Conservation (phyloP, 225 moss, liverwort and hornwort genomes). For the Bryum argenteum region DNA sequence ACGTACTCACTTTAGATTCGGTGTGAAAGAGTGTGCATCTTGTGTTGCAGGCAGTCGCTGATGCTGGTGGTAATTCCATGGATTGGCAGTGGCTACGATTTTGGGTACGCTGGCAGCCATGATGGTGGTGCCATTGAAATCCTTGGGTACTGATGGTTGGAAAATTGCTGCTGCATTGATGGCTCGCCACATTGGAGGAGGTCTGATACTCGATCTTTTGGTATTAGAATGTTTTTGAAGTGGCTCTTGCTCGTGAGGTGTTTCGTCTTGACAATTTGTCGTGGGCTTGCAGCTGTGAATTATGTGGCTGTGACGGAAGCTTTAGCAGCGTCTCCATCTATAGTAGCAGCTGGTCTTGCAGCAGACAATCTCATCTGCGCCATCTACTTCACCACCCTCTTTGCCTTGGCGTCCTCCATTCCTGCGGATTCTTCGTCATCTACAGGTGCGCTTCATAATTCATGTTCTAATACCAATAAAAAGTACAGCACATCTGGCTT, state of each 20-base stretch:
- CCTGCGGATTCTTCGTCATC: conserved; percentile 64
- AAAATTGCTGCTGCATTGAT: conserved; percentile 97
- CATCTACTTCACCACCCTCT: conserved; percentile 90
- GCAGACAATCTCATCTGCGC: conserved; percentile 98
- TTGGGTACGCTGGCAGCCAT: conserved; percentile 87
- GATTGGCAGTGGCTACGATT: conserved; percentile 85
- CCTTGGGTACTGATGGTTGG: conserved; percentile 91
- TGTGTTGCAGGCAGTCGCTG: conserved; percentile 54
- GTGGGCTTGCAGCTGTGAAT: conserved; percentile 81
- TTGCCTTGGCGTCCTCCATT: conserved; percentile 84
- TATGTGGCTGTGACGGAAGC: conserved; percentile 99
- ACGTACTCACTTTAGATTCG: neutral
- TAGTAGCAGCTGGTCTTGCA: conserved; percentile 93
- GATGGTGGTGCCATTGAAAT: conserved; percentile 77
- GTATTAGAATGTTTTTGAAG: neutral
- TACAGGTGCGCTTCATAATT: conserved; percentile 38
- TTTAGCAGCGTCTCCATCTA: conserved; percentile 81
- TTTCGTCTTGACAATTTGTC: conserved; percentile 7
- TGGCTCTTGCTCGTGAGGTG: too few relatives aligned
- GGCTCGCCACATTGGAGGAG: conserved; percentile 99
- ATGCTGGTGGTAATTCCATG: conserved; percentile 51
- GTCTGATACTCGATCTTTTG: conserved; percentile 35
- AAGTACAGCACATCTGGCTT: neutral
- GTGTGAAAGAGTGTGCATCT: conserved; percentile 35
- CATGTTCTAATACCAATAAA: conserved; percentile 2